Evolutionary conservation across 768 basidiomycete species (phyloP).

Genomic region (Phlebiopsis flavidoalba): DNA sequence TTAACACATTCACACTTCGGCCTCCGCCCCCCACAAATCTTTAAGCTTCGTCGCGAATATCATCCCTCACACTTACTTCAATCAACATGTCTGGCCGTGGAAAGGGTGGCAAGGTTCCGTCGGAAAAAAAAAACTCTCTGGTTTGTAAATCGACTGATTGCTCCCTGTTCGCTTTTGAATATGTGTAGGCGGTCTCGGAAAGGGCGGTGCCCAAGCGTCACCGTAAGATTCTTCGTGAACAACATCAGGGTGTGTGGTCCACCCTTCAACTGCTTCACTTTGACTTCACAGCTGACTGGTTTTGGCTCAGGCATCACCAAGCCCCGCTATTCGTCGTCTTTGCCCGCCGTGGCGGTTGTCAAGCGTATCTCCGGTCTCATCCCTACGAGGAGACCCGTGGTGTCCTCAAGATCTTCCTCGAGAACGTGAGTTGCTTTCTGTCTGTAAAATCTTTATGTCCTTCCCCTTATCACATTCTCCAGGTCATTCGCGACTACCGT

Average conservation of each 20-base stretch:
- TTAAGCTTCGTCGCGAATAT: conserved; percentile 1
- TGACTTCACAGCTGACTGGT: background rate
- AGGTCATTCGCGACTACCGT: conserved; percentile 94
- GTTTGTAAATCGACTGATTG: background rate
- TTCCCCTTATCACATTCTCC: background rate
- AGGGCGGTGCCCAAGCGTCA: conserved; percentile 78
- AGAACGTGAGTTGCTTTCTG: conserved; percentile 30
- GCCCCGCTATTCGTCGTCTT: conserved; percentile 59
- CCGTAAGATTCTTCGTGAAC: conserved; percentile 76
- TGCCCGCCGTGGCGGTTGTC: conserved; percentile 62
- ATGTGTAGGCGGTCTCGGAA: conserved; percentile 62
- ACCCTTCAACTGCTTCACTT: background rate
- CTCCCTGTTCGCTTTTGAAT: background rate
- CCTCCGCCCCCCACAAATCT: conserved; percentile 4
- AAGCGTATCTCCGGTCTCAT: conserved; percentile 56
- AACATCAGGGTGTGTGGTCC: conserved; percentile 74
- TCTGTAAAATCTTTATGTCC: background rate
- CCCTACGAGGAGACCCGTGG: conserved; percentile 66
- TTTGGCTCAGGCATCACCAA: conserved; percentile 53
- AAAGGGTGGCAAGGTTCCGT: conserved; percentile 65
- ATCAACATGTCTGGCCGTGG: conserved; percentile 68
- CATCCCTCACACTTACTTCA: conserved; percentile 2
- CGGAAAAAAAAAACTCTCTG: background rate
- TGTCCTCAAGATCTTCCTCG: conserved; percentile 51
- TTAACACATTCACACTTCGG: background rate